A percentile compares a stretch with the other conserved stretches of the same genome.
Evolutionary conservation across 805 yeast genomes (phyloP).

Genomic region (Wickerhamiella vanderwaltii): DNA sequence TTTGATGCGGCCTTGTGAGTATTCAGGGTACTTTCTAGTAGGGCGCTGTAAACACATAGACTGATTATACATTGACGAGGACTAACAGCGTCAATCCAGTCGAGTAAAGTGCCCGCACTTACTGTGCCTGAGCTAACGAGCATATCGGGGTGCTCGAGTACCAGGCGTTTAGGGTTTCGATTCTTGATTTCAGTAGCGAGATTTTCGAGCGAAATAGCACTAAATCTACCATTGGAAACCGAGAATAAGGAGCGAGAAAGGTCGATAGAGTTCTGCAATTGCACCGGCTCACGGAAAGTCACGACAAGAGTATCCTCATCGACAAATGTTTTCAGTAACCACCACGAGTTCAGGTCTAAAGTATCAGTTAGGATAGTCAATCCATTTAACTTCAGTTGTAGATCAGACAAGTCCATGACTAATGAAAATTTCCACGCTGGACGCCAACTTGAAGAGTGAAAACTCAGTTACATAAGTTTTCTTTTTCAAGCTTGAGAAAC

Average conservation of each 20-base stretch:
- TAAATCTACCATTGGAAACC: constrained; percentile 6
- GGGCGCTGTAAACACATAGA: constrained; percentile 17
- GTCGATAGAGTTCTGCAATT: not conserved
- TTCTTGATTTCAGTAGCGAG: constrained; percentile 7
- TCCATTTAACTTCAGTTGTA: constrained; percentile 1
- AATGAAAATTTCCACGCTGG: not conserved
- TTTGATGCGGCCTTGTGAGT: not conserved
- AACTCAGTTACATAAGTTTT: constrained; percentile 3
- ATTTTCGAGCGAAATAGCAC: constrained; percentile 7
- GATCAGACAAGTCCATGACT: not conserved
- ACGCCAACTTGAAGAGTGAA: not conserved
- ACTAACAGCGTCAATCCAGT: constrained; percentile 28
- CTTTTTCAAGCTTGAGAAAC: not conserved
- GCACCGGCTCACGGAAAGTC: constrained; percentile 13
- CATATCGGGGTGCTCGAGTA: constrained; percentile 39
- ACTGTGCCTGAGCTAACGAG: constrained; percentile 34
- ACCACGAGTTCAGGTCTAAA: constrained; percentile 22
- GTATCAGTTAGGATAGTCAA: constrained; percentile 21
- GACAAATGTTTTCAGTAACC: constrained; percentile 14
- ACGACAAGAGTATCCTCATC: constrained; percentile 4
- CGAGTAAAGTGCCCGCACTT: constrained; percentile 29
- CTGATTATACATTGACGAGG: constrained; percentile 29
- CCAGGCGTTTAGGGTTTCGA: constrained; percentile 23
- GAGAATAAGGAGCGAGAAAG: constrained; percentile 14
- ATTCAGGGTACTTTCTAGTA: not conserved